These are phyloP conservation scores for Conringia planisiliqua DNA, from an alignment of 345 rosid species.

Conservation along the genomic window DNA sequence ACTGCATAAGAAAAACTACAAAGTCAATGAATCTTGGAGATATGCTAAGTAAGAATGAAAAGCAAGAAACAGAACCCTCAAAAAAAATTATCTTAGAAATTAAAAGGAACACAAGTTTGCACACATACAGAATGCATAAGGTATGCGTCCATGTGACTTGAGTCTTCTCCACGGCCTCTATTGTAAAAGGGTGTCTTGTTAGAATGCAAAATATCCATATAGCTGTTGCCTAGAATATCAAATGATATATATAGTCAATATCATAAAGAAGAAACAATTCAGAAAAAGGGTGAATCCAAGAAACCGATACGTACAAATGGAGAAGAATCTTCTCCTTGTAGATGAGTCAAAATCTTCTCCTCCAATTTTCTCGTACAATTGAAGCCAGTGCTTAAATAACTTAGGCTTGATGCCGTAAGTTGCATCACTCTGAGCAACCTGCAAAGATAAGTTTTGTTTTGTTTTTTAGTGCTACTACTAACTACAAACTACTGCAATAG, in stretches of 20 bases:
- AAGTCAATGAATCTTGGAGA: constrained; percentile 22
- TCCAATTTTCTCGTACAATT: constrained; percentile 49
- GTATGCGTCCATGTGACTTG: constrained; percentile 68
- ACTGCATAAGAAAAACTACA: constrained; percentile 49
- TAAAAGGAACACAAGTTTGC: constrained; percentile 13
- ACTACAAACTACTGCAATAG: neutral
- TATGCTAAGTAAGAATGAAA: neutral
- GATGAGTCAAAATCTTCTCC: constrained; percentile 64
- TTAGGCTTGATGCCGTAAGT: constrained; percentile 57
- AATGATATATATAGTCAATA: neutral
- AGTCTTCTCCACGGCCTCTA: constrained; percentile 72
- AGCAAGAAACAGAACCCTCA: neutral
- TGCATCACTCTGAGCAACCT: constrained; percentile 44
- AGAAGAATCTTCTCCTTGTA: constrained; percentile 60
- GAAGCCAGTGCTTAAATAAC: constrained; percentile 73
- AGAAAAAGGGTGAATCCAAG: neutral
- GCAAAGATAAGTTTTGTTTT: constrained; percentile 11
- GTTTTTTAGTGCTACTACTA: neutral
- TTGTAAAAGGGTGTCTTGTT: constrained; percentile 83
- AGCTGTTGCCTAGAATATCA: constrained; percentile 56
- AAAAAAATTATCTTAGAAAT: neutral
- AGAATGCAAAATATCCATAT: constrained; percentile 73
- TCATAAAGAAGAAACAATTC: neutral
- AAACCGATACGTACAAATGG: constrained; percentile 59
- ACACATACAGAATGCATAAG: constrained; percentile 79